phyloP scores from a whole-genome alignment of 306 rosid genomes.

The Betula pendula region DNA sequence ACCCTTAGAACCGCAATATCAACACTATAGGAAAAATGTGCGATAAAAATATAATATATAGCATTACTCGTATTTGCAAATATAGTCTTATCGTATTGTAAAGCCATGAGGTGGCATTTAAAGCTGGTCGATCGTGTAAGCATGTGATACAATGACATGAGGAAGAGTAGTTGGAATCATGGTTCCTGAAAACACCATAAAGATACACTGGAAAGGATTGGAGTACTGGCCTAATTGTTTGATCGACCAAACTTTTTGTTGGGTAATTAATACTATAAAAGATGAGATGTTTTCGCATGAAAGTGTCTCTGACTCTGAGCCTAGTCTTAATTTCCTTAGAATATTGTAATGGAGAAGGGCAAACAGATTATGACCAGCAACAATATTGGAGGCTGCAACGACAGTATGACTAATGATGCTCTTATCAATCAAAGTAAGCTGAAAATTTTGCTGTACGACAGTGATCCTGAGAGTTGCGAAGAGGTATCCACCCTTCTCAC shows the following conservation, averaged over 20 bases:
- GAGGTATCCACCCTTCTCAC: conserved; percentile 22
- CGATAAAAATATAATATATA: no score
- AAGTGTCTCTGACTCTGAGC: no score
- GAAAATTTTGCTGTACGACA: conserved; percentile 21
- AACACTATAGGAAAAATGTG: no score
- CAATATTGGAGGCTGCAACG: neutral
- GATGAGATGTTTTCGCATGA: neutral
- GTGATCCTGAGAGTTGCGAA: conserved; percentile 21
- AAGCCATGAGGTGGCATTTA: no score
- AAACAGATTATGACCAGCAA: neutral
- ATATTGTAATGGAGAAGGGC: neutral
- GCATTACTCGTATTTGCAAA: no score
- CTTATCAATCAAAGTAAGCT: neutral
- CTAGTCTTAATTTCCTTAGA: no score
- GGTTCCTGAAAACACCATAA: neutral
- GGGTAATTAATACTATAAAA: neutral
- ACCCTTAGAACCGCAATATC: no score
- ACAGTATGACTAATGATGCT: neutral
- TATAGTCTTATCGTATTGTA: no score
- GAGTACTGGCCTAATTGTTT: neutral
- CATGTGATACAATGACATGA: neutral
- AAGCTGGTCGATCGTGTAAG: no score
- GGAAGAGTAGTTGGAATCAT: neutral
- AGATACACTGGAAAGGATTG: neutral
- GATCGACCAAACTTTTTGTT: neutral